phyloP scores from a whole-genome alignment of 1,139 yeast genomes.

The Yamadazyma dendronema region DNA sequence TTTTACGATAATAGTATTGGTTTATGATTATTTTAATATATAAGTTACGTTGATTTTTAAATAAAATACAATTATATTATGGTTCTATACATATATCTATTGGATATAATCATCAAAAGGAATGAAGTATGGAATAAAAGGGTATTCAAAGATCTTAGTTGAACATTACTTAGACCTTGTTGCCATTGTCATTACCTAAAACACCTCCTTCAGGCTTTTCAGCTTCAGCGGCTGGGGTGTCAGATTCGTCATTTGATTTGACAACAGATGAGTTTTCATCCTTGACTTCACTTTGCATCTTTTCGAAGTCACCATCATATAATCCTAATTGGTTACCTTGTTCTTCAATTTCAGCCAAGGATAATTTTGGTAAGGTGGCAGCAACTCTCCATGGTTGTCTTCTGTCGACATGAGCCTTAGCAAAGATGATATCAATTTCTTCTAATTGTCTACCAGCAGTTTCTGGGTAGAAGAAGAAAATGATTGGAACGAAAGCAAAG shows the following conservation, averaged over 20 bases:
- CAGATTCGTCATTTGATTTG: slow-evolving; percentile 14
- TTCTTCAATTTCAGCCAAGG: slow-evolving; percentile 42
- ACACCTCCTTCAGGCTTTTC: slow-evolving; percentile 11
- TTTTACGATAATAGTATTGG: slow-evolving; percentile 39
- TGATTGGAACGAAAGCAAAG: slow-evolving; percentile 34
- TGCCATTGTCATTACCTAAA: slow-evolving; percentile 10
- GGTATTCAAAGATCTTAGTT: not conserved
- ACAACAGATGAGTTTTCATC: slow-evolving; percentile 25
- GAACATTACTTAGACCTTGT: slow-evolving; percentile 10
- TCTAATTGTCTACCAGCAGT: slow-evolving; percentile 47
- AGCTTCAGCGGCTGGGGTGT: slow-evolving; percentile 9
- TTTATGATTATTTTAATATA: slow-evolving; percentile 8
- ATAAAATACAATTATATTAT: slow-evolving; percentile 2
- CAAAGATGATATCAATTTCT: slow-evolving; percentile 43
- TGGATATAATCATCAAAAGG: not conserved
- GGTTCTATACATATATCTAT: slow-evolving; percentile 1
- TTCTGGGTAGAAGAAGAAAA: slow-evolving; percentile 46
- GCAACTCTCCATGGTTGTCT: slow-evolving; percentile 50
- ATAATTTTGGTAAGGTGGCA: slow-evolving; percentile 44
- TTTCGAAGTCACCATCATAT: slow-evolving; percentile 40
- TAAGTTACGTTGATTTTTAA: not conserved
- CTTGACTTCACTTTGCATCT: slow-evolving; percentile 31
- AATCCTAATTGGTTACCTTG: slow-evolving; percentile 48
- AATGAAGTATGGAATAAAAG: not conserved
- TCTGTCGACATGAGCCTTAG: slow-evolving; percentile 45